phyloP scores from a whole-genome alignment of 495 filamentous ascomycete genomes.

The Penicillium steckii region DNA sequence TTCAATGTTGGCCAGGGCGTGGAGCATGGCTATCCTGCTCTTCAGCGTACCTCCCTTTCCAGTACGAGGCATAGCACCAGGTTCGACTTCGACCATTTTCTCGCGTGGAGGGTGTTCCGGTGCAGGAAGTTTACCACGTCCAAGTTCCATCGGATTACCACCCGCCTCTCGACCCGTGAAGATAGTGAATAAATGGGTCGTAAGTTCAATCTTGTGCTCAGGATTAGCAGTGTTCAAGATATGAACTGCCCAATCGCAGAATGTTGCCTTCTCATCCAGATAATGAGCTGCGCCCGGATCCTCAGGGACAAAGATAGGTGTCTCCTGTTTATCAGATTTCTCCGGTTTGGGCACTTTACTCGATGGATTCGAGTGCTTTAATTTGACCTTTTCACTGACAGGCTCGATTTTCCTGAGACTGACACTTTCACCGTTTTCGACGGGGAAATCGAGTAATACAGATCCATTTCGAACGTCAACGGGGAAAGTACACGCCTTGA shows the following conservation, averaged over 20 bases:
- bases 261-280: conserved; percentile 42
- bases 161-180: conserved; percentile 43
- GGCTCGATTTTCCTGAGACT: conserved; percentile 38
- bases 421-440: conserved; percentile 18
- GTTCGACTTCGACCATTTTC: conserved; percentile 39
- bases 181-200: conserved; percentile 44
- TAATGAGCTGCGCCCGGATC: conserved; percentile 27
- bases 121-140: conserved; percentile 32
- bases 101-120: conserved; percentile 49
- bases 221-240: conserved; percentile 50
- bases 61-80: conserved; percentile 42
- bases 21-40: conserved; percentile 51
- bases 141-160: conserved; percentile 45
- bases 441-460: conserved; percentile 34
- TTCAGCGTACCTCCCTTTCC: conserved; percentile 47
- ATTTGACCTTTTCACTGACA: conserved; percentile 50
- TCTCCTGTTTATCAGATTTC: not conserved
- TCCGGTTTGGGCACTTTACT: conserved; percentile 7
- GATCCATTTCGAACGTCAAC: conserved; percentile 39
- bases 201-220: conserved; percentile 54
- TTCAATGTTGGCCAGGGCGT: conserved; percentile 54
- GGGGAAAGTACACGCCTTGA: conserved; percentile 53
- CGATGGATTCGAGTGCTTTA: conserved; percentile 37
- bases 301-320: conserved; percentile 4
- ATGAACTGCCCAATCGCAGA: conserved; percentile 53